phyloP scores from a whole-genome alignment of 2,329 filamentous ascomycete genomes.

The Diplodia mutila region DNA sequence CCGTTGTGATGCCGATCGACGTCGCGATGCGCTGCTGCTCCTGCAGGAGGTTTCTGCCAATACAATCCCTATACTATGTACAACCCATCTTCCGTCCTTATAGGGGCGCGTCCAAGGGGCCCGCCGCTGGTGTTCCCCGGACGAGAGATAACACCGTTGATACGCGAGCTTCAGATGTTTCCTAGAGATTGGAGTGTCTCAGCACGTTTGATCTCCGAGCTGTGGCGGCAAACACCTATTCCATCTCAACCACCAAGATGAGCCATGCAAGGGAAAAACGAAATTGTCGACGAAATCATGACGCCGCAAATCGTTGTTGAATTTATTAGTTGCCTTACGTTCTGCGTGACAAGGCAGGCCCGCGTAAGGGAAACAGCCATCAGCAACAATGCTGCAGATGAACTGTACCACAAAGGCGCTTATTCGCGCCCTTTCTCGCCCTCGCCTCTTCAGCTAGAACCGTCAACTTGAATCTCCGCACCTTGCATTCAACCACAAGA shows the following conservation, averaged over 20 bases:
- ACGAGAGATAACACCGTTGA: slow-evolving; percentile 3
- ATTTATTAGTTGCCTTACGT: no score
- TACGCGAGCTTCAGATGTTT: neutral
- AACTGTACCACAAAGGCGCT: neutral
- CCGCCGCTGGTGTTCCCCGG: neutral
- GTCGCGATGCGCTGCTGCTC: neutral
- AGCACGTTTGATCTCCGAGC: slow-evolving; percentile 8
- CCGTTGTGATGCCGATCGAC: neutral
- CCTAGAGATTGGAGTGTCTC: neutral
- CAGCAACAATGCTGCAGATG: neutral
- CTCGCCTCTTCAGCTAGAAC: neutral
- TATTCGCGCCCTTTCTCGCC: neutral
- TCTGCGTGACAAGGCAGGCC: no score
- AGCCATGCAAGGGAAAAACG: neutral
- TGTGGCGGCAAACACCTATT: neutral
- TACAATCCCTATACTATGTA: neutral
- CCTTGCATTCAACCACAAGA: neutral
- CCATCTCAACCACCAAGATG: neutral
- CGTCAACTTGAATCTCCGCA: neutral
- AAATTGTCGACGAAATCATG: neutral
- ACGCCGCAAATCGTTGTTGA: no score
- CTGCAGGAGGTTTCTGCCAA: slow-evolving; percentile 8
- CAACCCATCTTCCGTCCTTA: neutral
- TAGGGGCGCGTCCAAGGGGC: slow-evolving; percentile 3
- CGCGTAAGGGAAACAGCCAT: neutral